Base-by-base conservation (phyloP, 192 early-diverging fungal genomes). In the Chytriomyces hyalinus region DNA sequence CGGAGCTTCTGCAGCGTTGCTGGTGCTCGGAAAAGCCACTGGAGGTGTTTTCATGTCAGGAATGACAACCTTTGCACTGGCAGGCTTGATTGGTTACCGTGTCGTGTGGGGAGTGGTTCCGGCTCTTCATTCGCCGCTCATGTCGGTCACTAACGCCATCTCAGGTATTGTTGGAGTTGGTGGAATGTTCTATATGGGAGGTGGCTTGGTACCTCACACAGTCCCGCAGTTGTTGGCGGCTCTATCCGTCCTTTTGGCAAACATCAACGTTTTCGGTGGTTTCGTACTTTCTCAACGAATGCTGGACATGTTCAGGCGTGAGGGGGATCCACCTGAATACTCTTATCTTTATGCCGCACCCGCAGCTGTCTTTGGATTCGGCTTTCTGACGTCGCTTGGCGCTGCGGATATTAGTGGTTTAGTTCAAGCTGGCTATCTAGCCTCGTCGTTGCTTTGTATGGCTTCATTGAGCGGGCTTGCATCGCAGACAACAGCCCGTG, bases 151-250 rank as follows among this genome's bases (percentile, higher is more conserved):
- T 3, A 82, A 82, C 75, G 81, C 81, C 17, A 82, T 82, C 61
- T 82, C 81, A 7, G 81, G 81, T 26, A 68, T 81, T 20, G 81
- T 82, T 43, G 81, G 64, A 28, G 79, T 82, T 51, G 81, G 81
- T n/a, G 81, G 81, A 17, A 82, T 82, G 80, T 76, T 80, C 49
- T 70, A 83, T 26, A 76, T 82, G 73, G 81, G 81, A 47, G 78
- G 79, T 64, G 79, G 78, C 13, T 48, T 76, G 17, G 36, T 82
- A 15, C 81, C 81, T 9, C 49, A 75, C 75, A 70, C 81, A 20
- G 13, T 69, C 46, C 26, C 81, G 2, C 79, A 82, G 48, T 69
- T 82, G 5, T 67, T 82, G 8, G 81, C 79, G 15, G 81, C 81
- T 20, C n/a, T 70, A 1, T 82, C 81, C 8, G 79, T 82, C 1